These are phyloP conservation scores for Penicillium oxalicum DNA, from an alignment of 2,329 filamentous ascomycete species.

Conservation along the genomic window DNA sequence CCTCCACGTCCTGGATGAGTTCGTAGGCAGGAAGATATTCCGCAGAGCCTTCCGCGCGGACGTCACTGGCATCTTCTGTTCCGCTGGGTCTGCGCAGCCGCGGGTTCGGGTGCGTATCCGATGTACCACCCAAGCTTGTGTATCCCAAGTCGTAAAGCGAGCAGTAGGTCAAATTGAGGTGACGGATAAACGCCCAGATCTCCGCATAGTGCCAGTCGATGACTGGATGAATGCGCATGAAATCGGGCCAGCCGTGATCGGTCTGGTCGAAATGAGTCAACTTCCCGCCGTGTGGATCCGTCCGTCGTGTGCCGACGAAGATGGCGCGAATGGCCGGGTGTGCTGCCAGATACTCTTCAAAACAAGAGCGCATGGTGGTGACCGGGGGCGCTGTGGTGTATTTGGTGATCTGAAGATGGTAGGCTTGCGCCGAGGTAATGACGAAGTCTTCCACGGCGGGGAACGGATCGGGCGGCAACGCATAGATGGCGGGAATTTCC, in stretches of 20 bases:
- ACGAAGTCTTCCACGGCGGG: conserved; percentile 83
- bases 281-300: conserved; percentile 79
- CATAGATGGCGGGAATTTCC: conserved; percentile 77
- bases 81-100: conserved; percentile 46
- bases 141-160: conserved; percentile 81
- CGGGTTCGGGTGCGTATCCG: conserved; percentile 86
- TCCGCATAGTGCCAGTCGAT: conserved; percentile 97
- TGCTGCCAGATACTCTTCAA: conserved; percentile 63
- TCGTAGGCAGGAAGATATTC: conserved; percentile 23
- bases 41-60: conserved; percentile 12
- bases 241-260: conserved; percentile 81
- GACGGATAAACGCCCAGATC: conserved; percentile 77
- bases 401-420: conserved; percentile 68
- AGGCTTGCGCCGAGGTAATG: conserved; percentile 55
- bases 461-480: conserved; percentile 79
- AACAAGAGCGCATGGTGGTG: conserved; percentile 66
- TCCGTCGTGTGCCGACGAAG: conserved; percentile 80
- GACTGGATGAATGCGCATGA: conserved; percentile 90
- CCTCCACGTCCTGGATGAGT: conserved; percentile 60
- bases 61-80: background rate
- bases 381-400: conserved; percentile 58
- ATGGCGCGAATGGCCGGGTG: conserved; percentile 62
- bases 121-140: conserved; percentile 83
- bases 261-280: conserved; percentile 81
- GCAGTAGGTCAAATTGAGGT: conserved; percentile 77